These are phyloP conservation scores for Amylostereum areolatum DNA, from an alignment of 1,284 basidiomycete species.

Conservation along the genomic window DNA sequence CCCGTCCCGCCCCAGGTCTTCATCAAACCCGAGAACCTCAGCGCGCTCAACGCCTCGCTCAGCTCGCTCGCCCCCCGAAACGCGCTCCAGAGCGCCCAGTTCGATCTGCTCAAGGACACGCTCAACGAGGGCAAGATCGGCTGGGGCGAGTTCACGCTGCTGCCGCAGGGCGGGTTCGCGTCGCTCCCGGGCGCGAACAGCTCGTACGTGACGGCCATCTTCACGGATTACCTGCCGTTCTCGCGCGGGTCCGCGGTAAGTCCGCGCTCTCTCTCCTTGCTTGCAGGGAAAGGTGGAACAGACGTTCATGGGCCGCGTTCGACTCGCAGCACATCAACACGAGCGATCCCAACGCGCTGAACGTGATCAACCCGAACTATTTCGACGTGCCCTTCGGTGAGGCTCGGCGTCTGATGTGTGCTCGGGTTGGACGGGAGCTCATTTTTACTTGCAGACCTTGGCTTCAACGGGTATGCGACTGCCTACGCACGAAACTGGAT, in stretches of 20 bases:
- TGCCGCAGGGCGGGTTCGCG: background rate
- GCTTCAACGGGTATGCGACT: too few species aligned
- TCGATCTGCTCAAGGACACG: too few species aligned
- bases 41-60: conserved; percentile 5
- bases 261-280: background rate
- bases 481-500: too few species aligned
- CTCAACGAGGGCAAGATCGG: background rate
- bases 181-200: too few species aligned
- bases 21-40: conserved; percentile 11
- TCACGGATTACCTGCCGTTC: conserved; percentile 16
- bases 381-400: conserved; percentile 28
- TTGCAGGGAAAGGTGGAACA: background rate
- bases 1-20: too few species aligned
- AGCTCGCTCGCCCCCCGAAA: conserved; percentile 4
- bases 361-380: conserved; percentile 35
- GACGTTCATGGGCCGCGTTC: background rate
- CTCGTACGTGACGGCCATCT: too few species aligned
- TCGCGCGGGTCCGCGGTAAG: conserved; percentile 31
- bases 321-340: conserved; percentile 25
- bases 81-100: background rate
- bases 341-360: conserved; percentile 27
- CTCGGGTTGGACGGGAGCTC: too few species aligned
- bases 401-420: too few species aligned
- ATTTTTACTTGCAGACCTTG: too few species aligned
- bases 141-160: background rate